These are phyloP conservation scores for Gentiana dahurica DNA, from an alignment of 257 asterid genomes.

Conservation along the genomic window DNA sequence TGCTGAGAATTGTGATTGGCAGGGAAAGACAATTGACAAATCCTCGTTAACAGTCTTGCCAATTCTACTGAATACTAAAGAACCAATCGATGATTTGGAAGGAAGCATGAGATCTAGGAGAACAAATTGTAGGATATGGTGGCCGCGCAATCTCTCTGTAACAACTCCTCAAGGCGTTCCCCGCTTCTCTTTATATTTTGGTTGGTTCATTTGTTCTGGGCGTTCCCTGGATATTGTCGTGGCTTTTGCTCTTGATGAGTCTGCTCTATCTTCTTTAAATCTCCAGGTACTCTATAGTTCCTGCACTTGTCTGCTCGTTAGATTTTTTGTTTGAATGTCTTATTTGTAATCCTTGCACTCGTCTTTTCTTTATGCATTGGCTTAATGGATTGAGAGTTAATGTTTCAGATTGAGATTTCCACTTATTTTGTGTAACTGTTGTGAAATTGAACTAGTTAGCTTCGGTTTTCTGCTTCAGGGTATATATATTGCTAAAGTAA, in stretches of 20 bases:
- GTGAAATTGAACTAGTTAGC: too few species aligned
- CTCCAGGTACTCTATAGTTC: slow-evolving; percentile 34
- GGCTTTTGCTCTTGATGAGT: slow-evolving; percentile 49
- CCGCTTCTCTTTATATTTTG: slow-evolving; percentile 41
- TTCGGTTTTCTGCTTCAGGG: too few species aligned
- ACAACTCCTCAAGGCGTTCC: slow-evolving; percentile 23
- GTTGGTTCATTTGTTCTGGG: slow-evolving; percentile 58
- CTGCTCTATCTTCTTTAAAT: slow-evolving; percentile 26
- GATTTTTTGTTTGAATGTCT: too few species aligned
- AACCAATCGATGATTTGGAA: too few species aligned
- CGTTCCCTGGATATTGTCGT: slow-evolving; percentile 57
- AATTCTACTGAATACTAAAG: too few species aligned
- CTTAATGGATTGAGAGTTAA: not conserved
- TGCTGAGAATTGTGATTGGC: too few species aligned
- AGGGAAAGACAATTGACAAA: too few species aligned
- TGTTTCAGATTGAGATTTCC: too few species aligned
- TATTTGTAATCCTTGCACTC: not conserved
- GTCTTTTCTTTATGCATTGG: not conserved
- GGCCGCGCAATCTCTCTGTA: slow-evolving; percentile 50
- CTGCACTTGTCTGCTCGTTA: not conserved
- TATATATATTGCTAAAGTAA: too few species aligned
- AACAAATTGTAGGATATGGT: slow-evolving; percentile 82
- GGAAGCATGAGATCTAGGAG: slow-evolving; percentile 20
- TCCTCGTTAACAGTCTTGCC: too few species aligned
- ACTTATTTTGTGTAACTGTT: too few species aligned